Evolutionary conservation across 2,329 filamentous ascomycete genomes (phyloP).

Genomic region (Hypomyces rosellus): DNA sequence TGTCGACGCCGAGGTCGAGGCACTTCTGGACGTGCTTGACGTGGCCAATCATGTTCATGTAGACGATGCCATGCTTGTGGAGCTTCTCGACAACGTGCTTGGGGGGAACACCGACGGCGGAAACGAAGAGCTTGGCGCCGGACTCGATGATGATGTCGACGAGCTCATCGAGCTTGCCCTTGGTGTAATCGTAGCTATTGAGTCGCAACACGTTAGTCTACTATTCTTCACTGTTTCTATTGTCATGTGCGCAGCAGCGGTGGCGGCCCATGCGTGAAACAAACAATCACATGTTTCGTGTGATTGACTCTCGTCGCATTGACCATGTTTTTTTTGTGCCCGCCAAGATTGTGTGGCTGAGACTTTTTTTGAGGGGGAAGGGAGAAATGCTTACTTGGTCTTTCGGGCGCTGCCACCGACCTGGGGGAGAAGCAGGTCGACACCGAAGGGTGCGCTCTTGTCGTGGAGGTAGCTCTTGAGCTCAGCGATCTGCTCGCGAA

Average conservation of each 20-base stretch:
- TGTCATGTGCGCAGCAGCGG: not conserved
- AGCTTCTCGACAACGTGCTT: constrained; percentile 83
- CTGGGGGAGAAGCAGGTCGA: constrained; percentile 88
- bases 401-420: constrained; percentile 91
- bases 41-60: constrained; percentile 99
- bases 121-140: constrained; percentile 89
- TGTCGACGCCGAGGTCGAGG: constrained; percentile 82
- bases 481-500: constrained; percentile 89
- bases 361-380: too few species aligned
- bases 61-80: constrained; percentile 79
- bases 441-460: constrained; percentile 92
- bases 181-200: constrained; percentile 94
- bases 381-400: constrained; percentile 59
- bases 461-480: constrained; percentile 81
- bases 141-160: constrained; percentile 89
- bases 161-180: constrained; percentile 91
- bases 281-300: too few species aligned
- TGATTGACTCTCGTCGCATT: not conserved
- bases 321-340: not conserved
- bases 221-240: not conserved
- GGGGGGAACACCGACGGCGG: constrained; percentile 89
- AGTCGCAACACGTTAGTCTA: not conserved
- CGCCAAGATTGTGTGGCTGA: not conserved
- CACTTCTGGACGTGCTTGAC: constrained; percentile 98
- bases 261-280: too few species aligned